Evolutionary conservation across 108 stramenopile genomes (phyloP).

Genomic region (Nitzschia sp.): DNA sequence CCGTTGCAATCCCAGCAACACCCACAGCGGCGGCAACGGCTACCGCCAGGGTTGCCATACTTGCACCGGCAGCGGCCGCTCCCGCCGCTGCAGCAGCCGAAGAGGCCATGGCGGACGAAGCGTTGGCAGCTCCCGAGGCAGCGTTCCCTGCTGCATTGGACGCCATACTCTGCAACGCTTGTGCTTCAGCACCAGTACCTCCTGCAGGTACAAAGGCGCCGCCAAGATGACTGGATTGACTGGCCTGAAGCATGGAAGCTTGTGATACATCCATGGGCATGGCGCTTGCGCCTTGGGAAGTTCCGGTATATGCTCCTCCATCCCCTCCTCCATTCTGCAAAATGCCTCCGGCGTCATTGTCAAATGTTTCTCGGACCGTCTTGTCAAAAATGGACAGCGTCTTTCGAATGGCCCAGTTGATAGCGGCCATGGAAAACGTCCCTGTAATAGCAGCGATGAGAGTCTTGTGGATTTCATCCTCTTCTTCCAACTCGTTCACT

Average conservation of each 20-base stretch:
- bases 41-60: constrained; percentile 14
- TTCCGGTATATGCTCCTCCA: too few species aligned
- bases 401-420: too few species aligned
- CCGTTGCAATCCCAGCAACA: constrained; percentile 1
- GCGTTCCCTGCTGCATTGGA: constrained; percentile 9
- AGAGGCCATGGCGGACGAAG: constrained; percentile 7
- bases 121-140: constrained; percentile 2
- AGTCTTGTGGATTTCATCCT: too few species aligned
- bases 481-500: too few species aligned
- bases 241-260: neutral
- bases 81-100: constrained; percentile 5
- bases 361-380: too few species aligned
- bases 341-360: too few species aligned
- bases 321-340: too few species aligned
- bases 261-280: neutral
- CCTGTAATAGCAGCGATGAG: too few species aligned
- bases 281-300: neutral
- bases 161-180: constrained; percentile 21
- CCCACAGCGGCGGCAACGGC: neutral
- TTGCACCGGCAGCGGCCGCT: constrained; percentile 12
- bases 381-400: too few species aligned
- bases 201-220: neutral
- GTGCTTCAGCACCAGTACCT: neutral
- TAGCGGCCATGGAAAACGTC: too few species aligned
- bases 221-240: neutral